Conservation (phyloP, 768 basidiomycete species). For the Neoboletus magnificus region DNA sequence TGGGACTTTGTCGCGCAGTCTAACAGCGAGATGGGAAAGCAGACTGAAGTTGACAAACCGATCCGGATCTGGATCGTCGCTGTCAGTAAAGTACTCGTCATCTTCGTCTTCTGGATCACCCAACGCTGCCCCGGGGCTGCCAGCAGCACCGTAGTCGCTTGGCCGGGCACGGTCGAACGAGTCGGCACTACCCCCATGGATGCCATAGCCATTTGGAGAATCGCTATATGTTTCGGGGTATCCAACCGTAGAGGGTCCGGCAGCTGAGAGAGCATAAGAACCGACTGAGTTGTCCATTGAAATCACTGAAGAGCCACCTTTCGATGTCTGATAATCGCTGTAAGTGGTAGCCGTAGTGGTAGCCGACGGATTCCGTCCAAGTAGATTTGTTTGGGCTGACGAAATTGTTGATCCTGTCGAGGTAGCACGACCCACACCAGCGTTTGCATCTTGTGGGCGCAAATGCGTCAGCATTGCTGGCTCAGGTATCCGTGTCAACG, state of each 20-base stretch:
- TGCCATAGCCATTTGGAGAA: conserved; percentile 18
- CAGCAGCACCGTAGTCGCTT: conserved; percentile 17
- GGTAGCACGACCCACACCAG: conserved; percentile 23
- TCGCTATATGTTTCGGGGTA: conserved; percentile 14
- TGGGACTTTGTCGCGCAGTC: conserved; percentile 86
- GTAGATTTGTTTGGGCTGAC: conserved; percentile 22
- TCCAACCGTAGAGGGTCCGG: conserved; percentile 24
- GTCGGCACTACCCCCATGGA: conserved; percentile 22
- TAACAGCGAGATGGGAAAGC: conserved; percentile 84
- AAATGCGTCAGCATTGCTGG: conserved; percentile 1
- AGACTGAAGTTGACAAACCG: conserved; percentile 87
- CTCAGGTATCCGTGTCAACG: neutral
- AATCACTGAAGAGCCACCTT: conserved; percentile 15
- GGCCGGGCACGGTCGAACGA: conserved; percentile 25
- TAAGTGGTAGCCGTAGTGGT: conserved; percentile 26
- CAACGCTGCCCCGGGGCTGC: conserved; percentile 16
- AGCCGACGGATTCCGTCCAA: conserved; percentile 26
- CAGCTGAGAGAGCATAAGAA: conserved; percentile 17
- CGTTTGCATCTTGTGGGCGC: conserved; percentile 16
- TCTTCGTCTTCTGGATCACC: conserved; percentile 29
- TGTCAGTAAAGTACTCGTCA: conserved; percentile 37
- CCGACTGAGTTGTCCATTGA: conserved; percentile 14
- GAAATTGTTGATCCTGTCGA: conserved; percentile 30
- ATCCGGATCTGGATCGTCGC: conserved; percentile 63
- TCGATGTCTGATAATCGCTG: conserved; percentile 16